These are phyloP conservation scores for Scheffersomyces ergatensis DNA, from an alignment of 805 yeast species.

Conservation along the genomic window DNA sequence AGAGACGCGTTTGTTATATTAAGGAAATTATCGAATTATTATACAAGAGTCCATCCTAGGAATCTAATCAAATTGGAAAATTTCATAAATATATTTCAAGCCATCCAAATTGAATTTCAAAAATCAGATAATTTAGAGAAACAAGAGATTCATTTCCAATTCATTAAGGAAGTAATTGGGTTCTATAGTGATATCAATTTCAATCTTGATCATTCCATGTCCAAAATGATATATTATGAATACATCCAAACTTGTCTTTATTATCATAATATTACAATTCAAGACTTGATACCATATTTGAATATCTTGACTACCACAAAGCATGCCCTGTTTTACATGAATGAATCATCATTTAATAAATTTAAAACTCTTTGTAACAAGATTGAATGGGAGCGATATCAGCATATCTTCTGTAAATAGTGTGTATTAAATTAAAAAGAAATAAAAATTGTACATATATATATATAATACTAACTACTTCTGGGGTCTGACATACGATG, in stretches of 20 bases:
- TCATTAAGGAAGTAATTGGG: too few species aligned
- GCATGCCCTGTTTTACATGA: neutral
- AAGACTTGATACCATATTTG: neutral
- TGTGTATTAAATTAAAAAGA: too few species aligned
- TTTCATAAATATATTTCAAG: slow-evolving; percentile 9
- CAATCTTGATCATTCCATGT: too few species aligned
- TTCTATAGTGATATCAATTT: too few species aligned
- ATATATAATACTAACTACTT: neutral
- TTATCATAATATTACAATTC: neutral
- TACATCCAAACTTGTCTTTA: neutral
- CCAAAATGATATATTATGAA: neutral
- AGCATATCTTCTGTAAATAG: too few species aligned
- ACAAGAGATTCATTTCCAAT: too few species aligned
- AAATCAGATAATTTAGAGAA: too few species aligned
- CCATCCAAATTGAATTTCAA: neutral
- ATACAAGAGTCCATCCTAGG: slow-evolving; percentile 5
- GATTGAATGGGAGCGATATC: too few species aligned
- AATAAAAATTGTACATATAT: neutral
- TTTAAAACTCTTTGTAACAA: too few species aligned
- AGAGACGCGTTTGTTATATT: slow-evolving; percentile 25
- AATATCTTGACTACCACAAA: too few species aligned
- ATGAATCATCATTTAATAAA: slow-evolving; percentile 2
- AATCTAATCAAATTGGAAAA: slow-evolving; percentile 11
- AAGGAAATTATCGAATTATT: slow-evolving; percentile 13
- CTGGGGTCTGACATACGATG: slow-evolving; percentile 54